These are phyloP conservation scores for Cyclotella sp. DNA, from an alignment of 108 stramenopile genomes.

Conservation along the genomic window DNA sequence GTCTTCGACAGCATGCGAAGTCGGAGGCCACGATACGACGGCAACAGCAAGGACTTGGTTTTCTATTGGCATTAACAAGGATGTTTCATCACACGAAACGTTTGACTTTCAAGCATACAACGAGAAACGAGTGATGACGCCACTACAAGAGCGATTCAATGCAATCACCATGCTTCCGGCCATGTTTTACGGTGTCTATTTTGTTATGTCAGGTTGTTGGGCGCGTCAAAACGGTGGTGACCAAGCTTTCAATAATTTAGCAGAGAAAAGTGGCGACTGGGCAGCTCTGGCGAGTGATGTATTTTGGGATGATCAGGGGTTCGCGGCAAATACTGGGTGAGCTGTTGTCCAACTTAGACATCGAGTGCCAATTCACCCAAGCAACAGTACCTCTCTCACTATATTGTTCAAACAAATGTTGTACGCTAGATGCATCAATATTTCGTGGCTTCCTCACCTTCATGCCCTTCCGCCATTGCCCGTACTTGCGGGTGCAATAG, in stretches of 20 bases:
- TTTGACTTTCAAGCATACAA: constrained; percentile 35
- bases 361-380: background rate
- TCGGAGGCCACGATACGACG: no score
- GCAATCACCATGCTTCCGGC: constrained; percentile 74
- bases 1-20: background rate
- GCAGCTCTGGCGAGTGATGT: constrained; percentile 26
- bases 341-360: background rate
- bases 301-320: constrained; percentile 30
- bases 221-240: background rate
- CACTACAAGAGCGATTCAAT: constrained; percentile 77
- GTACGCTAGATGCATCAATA: constrained; percentile 39
- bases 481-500: constrained; percentile 53
- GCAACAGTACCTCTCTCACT: background rate
- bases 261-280: constrained; percentile 21
- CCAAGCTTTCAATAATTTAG: background rate
- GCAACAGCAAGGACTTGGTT: background rate
- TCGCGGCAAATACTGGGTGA: constrained; percentile 20
- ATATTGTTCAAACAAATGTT: background rate
- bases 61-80: background rate
- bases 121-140: constrained; percentile 73
- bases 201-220: constrained; percentile 71
- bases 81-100: background rate
- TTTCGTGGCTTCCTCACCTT: constrained; percentile 59
- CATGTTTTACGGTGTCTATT: constrained; percentile 60
- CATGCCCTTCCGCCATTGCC: constrained; percentile 71